A percentile compares a stretch with the other conserved stretches of the same genome.
Evolutionary conservation across 176 grass and related monocot genomes (phyloP).

Genomic region (Hyparrhenia diplandra): DNA sequence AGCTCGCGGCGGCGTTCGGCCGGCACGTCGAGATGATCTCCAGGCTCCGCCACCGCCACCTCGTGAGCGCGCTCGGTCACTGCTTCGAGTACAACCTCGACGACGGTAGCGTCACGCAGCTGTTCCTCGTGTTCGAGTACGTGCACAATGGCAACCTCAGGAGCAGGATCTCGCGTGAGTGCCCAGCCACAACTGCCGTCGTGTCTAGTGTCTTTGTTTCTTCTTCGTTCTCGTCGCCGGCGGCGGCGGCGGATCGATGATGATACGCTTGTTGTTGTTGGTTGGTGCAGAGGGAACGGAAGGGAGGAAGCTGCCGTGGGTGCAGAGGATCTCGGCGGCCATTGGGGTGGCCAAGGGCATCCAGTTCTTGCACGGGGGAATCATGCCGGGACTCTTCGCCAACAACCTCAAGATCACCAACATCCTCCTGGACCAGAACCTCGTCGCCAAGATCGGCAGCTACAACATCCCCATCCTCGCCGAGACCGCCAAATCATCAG

Average conservation of each 20-base stretch:
- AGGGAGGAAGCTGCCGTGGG: constrained; percentile 61
- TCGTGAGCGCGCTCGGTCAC: constrained; percentile 77
- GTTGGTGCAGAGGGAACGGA: constrained; percentile 52
- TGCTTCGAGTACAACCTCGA: constrained; percentile 68
- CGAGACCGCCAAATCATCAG: constrained; percentile 46
- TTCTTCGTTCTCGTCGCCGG: too few species aligned
- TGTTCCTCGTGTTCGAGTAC: constrained; percentile 77
- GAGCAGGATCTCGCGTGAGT: constrained; percentile 64
- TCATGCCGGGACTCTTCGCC: constrained; percentile 72
- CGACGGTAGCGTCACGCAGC: constrained; percentile 40
- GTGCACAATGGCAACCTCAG: constrained; percentile 71
- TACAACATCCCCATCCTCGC: constrained; percentile 84
- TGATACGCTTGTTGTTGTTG: too few species aligned
- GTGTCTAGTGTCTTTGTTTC: too few species aligned
- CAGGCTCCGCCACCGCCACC: constrained; percentile 67
- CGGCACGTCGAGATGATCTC: constrained; percentile 80
- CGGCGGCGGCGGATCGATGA: too few species aligned
- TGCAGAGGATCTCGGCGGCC: constrained; percentile 59
- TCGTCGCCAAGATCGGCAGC: constrained; percentile 75
- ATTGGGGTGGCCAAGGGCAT: constrained; percentile 82
- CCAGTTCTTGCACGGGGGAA: constrained; percentile 82
- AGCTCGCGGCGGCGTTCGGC: constrained; percentile 47
- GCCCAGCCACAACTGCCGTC: too few species aligned
- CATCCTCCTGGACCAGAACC: constrained; percentile 75
- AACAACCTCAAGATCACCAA: constrained; percentile 86